Evolutionary conservation across 176 grass and related monocot species (phyloP).

Genomic region (Urochloa ruziziensis): DNA sequence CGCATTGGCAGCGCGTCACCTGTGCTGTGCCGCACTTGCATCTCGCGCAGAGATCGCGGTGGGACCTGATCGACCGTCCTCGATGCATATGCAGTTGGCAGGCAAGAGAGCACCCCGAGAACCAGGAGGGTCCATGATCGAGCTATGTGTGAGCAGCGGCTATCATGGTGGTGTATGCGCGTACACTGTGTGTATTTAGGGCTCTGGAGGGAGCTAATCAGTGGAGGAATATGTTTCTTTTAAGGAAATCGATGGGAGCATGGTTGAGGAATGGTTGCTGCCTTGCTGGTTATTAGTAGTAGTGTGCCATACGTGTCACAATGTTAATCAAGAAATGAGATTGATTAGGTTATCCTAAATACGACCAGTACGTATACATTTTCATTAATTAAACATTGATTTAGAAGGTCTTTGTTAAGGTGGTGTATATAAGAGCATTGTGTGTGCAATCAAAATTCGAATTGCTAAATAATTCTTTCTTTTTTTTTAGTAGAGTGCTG

Average conservation of each 20-base stretch:
- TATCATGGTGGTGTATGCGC: background rate
- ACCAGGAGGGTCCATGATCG: background rate
- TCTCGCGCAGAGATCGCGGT: background rate
- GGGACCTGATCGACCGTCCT: background rate
- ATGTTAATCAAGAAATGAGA: background rate
- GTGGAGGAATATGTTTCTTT: background rate
- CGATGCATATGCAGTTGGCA: background rate
- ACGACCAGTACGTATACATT: background rate
- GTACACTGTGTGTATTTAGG: background rate
- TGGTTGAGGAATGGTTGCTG: background rate
- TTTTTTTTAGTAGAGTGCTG: background rate
- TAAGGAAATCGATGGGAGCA: background rate
- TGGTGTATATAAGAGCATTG: background rate
- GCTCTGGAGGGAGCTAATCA: background rate
- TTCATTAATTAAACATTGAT: background rate
- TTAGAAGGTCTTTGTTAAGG: background rate
- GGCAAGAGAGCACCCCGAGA: background rate
- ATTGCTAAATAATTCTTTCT: background rate
- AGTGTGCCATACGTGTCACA: background rate
- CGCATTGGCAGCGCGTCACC: background rate
- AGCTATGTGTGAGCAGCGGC: background rate
- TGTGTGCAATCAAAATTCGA: background rate
- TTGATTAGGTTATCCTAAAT: too few relatives aligned
- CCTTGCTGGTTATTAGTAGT: background rate
- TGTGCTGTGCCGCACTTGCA: background rate